These are phyloP conservation scores for Trametes hirsuta DNA, from an alignment of 1,284 basidiomycete genomes.

Conservation along the genomic window DNA sequence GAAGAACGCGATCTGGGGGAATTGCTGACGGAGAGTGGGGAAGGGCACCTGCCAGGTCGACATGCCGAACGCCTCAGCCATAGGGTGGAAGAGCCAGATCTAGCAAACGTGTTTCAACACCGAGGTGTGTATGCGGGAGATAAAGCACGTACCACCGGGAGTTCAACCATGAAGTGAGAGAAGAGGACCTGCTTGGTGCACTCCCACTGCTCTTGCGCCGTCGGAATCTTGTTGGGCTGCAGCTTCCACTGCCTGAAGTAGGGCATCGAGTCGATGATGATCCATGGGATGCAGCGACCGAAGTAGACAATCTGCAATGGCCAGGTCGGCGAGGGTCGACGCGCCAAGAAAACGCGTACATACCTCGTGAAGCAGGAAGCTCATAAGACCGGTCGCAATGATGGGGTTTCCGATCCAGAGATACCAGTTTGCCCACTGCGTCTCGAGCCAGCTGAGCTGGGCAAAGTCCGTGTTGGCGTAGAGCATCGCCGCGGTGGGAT, in stretches of 20 bases:
- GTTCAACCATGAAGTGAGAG: constrained; percentile 96
- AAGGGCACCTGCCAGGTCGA: constrained; percentile 93
- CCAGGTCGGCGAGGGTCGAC: background rate
- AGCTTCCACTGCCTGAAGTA: constrained; percentile 97
- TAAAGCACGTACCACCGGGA: constrained; percentile 69
- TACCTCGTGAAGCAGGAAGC: constrained; percentile 94
- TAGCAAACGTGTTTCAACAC: constrained; percentile 36
- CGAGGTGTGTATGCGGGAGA: background rate
- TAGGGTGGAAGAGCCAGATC: constrained; percentile 97
- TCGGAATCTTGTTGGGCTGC: constrained; percentile 85
- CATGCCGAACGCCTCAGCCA: constrained; percentile 91
- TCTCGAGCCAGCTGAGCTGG: constrained; percentile 76
- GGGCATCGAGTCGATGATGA: constrained; percentile 93
- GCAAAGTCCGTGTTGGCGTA: constrained; percentile 67
- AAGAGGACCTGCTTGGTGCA: constrained; percentile 95
- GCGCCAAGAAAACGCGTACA: constrained; percentile 31
- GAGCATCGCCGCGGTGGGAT: constrained; percentile 41
- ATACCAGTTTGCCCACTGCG: constrained; percentile 85
- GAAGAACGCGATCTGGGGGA: constrained; percentile 86
- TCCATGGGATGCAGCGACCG: constrained; percentile 93
- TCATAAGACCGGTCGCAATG: constrained; percentile 93
- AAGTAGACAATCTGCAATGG: constrained; percentile 87
- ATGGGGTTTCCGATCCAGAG: constrained; percentile 87
- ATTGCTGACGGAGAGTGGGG: constrained; percentile 71
- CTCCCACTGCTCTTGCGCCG: constrained; percentile 88